Evolutionary conservation across 495 filamentous ascomycete genomes (phyloP).

Genomic region (Talaromyces nanjingensis): DNA sequence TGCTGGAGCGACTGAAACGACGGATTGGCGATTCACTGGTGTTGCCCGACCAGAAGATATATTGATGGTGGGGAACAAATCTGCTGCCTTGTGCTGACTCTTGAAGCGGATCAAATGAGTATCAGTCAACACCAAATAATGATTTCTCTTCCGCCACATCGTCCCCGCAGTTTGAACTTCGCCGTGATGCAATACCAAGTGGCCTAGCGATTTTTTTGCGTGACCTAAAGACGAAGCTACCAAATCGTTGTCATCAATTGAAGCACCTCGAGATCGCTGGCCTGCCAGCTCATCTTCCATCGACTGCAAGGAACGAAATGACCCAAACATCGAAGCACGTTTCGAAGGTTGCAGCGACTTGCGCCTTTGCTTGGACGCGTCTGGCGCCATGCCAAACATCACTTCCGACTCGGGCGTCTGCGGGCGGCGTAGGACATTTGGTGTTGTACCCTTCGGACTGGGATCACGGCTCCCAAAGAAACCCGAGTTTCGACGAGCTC

Average conservation of each 20-base stretch:
- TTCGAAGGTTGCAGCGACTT: conserved; percentile 40
- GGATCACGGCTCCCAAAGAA: conserved; percentile 32
- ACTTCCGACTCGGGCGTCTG: conserved; percentile 25
- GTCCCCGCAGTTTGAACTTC: conserved; percentile 74
- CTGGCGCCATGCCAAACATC: conserved; percentile 19
- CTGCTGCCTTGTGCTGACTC: conserved; percentile 61
- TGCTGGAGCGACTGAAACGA: conserved; percentile 52
- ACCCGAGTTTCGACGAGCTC: conserved; percentile 36
- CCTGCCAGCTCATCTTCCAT: conserved; percentile 38
- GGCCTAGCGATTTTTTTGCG: conserved; percentile 30
- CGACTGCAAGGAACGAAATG: conserved; percentile 45
- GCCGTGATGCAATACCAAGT: conserved; percentile 57
- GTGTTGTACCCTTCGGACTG: conserved; percentile 16
- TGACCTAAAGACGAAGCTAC: conserved; percentile 14
- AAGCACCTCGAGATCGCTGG: conserved; percentile 25
- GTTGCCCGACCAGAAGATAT: conserved; percentile 32
- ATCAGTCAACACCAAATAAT: conserved; percentile 87
- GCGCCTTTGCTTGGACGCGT: conserved; percentile 27
- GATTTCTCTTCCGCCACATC: conserved; percentile 77
- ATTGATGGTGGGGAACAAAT: conserved; percentile 51
- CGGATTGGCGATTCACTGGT: conserved; percentile 43
- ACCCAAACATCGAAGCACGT: conserved; percentile 51
- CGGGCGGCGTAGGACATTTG: conserved; percentile 23
- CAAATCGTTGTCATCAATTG: conserved; percentile 25
- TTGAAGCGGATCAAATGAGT: conserved; percentile 78